Conservation (phyloP, 2,329 filamentous ascomycete genomes). For the Orbilia brochopaga region DNA sequence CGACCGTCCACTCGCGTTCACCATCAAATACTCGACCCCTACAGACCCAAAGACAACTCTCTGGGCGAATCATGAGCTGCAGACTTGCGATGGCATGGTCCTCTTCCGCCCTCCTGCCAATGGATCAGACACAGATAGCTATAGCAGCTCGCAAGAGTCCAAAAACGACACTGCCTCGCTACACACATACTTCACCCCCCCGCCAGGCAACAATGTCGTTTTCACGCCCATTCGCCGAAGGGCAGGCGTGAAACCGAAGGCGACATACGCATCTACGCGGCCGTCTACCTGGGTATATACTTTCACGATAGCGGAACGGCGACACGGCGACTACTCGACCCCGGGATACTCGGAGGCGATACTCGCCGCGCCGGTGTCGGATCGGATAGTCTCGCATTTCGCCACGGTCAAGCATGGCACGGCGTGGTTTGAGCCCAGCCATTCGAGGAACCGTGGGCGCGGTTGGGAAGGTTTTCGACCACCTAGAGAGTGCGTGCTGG, state of each 20-base stretch:
- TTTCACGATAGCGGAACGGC: too few species aligned
- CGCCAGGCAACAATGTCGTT: neutral
- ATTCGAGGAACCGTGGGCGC: constrained; percentile 16
- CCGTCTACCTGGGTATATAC: too few species aligned
- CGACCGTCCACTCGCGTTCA: constrained; percentile 25
- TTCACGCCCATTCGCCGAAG: neutral
- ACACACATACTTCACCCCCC: constrained; percentile 15
- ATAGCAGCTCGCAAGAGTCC: neutral
- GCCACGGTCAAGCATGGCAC: constrained; percentile 43
- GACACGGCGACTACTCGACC: neutral
- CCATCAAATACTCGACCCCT: constrained; percentile 36
- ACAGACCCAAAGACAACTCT: constrained; percentile 14
- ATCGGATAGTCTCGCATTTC: constrained; percentile 28
- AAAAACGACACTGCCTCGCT: constrained; percentile 1
- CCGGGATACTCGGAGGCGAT: constrained; percentile 26
- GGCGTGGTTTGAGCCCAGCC: constrained; percentile 41
- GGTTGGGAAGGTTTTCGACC: constrained; percentile 35
- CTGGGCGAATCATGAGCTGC: constrained; percentile 39
- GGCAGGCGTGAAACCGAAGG: too few species aligned
- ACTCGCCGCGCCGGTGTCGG: constrained; percentile 10
- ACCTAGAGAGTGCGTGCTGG: constrained; percentile 22
- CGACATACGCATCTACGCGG: neutral
- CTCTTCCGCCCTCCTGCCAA: constrained; percentile 17
- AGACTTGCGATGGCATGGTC: constrained; percentile 33
- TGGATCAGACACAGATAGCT: neutral